Percentiles rank a stretch among this genome's conserved stretches.
Conservation (phyloP, 2,329 filamentous ascomycete species). For the Clonostachys sp. region DNA sequence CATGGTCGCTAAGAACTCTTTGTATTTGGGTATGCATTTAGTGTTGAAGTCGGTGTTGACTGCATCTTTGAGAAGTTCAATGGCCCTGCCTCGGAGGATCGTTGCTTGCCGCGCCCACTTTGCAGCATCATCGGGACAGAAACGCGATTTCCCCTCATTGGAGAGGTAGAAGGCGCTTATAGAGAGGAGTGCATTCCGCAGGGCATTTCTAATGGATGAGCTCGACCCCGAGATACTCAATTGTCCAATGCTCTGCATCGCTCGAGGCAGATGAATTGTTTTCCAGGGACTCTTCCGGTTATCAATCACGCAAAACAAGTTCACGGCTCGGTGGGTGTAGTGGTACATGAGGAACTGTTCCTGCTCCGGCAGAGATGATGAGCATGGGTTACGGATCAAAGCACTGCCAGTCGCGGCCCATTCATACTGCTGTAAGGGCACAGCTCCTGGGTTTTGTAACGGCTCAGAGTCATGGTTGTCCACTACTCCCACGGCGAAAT, state of each 20-base stretch:
- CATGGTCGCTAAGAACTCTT: slow-evolving; percentile 18
- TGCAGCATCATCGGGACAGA: slow-evolving; percentile 5
- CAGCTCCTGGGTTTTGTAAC: too few species aligned
- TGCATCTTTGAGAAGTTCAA: slow-evolving; percentile 10
- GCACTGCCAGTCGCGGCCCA: neutral
- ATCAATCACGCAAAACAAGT: slow-evolving; percentile 17
- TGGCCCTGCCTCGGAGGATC: slow-evolving; percentile 8
- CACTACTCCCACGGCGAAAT: too few species aligned
- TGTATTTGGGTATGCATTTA: slow-evolving; percentile 11
- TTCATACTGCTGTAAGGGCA: neutral
- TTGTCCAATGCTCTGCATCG: slow-evolving; percentile 13
- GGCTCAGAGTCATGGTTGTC: too few species aligned
- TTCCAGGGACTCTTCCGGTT: slow-evolving; percentile 17
- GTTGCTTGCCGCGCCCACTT: slow-evolving; percentile 8
- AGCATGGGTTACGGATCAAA: neutral
- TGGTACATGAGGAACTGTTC: slow-evolving; percentile 15
- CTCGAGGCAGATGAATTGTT: slow-evolving; percentile 14
- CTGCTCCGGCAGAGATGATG: slow-evolving; percentile 4
- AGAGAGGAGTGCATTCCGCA: slow-evolving; percentile 13
- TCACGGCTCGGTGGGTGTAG: slow-evolving; percentile 13
- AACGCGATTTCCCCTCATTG: slow-evolving; percentile 8
- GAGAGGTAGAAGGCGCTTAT: slow-evolving; percentile 16
- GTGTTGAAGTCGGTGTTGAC: slow-evolving; percentile 9
- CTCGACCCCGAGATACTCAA: slow-evolving; percentile 12
- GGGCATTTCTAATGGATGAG: slow-evolving; percentile 11